Evolutionary conservation across 2,329 filamentous ascomycete genomes (phyloP).

Genomic region (Alternaria incomplexa): DNA sequence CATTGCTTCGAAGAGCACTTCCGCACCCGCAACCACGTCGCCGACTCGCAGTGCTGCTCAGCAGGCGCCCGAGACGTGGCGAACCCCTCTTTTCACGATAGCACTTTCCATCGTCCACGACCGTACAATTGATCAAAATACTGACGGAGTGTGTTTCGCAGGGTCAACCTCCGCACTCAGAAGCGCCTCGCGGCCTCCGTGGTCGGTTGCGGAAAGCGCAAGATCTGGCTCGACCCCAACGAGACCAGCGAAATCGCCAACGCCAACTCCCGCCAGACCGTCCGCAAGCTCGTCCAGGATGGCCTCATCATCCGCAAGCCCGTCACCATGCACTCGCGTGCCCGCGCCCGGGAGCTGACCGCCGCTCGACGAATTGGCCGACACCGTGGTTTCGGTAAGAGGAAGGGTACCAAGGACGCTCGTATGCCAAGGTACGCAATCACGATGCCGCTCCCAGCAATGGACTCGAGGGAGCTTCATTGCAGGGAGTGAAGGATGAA

Average conservation of each 20-base stretch:
- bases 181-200: slow-evolving; percentile 99
- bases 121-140: slow-evolving; percentile 24
- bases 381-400: slow-evolving; percentile 99
- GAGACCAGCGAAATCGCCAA: slow-evolving; percentile 99
- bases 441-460: slow-evolving; percentile 23
- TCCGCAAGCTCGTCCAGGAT: slow-evolving; percentile 99
- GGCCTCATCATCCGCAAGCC: slow-evolving; percentile 99
- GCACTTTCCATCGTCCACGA: slow-evolving; percentile 25
- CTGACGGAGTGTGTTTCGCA: slow-evolving; percentile 54
- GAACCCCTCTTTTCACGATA: slow-evolving; percentile 43
- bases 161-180: slow-evolving; percentile 99
- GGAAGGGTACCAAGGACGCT: slow-evolving; percentile 99
- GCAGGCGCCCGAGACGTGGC: slow-evolving; percentile 37
- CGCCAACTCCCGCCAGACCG: slow-evolving; percentile 99
- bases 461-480: slow-evolving; percentile 5
- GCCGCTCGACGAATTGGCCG: slow-evolving; percentile 92
- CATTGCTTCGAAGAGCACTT: slow-evolving; percentile 25
- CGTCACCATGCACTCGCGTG: slow-evolving; percentile 99
- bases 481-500: slow-evolving; percentile 10
- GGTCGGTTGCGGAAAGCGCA: slow-evolving; percentile 98
- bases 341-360: slow-evolving; percentile 93
- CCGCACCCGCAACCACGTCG: slow-evolving; percentile 20
- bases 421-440: slow-evolving; percentile 91
- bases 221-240: slow-evolving; percentile 99
- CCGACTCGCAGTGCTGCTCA: slow-evolving; percentile 30